phyloP scores from a whole-genome alignment of 2,329 filamentous ascomycete genomes.

The Camillea tinctor region DNA sequence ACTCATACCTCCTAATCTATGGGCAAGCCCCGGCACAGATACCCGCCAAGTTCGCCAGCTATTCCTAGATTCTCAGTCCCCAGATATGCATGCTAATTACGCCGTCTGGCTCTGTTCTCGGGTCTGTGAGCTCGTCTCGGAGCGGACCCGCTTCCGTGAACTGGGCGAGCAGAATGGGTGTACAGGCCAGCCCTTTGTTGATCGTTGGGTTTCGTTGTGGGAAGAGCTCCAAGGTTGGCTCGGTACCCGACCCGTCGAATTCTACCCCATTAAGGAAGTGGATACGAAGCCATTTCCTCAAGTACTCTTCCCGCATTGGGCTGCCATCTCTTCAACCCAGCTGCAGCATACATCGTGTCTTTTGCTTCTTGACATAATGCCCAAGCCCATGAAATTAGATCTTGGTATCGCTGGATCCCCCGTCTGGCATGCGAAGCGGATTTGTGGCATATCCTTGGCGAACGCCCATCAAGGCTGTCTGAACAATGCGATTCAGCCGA shows the following conservation, averaged over 20 bases:
- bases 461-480: conserved; percentile 56
- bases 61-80: conserved; percentile 33
- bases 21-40: conserved; percentile 41
- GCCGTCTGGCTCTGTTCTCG: conserved; percentile 56
- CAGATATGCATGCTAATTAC: conserved; percentile 60
- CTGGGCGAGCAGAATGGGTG: conserved; percentile 2
- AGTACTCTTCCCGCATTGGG: conserved; percentile 52
- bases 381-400: conserved; percentile 24
- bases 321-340: conserved; percentile 57
- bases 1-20: conserved; percentile 48
- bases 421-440: conserved; percentile 54
- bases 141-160: conserved; percentile 39
- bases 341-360: conserved; percentile 57
- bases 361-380: conserved; percentile 41
- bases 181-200: background rate
- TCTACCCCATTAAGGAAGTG: conserved; percentile 45
- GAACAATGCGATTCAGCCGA: conserved; percentile 57
- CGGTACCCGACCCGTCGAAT: conserved; percentile 43
- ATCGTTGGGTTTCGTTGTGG: conserved; percentile 49
- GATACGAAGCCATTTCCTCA: conserved; percentile 47
- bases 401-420: conserved; percentile 36
- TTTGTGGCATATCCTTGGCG: conserved; percentile 55
- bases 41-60: conserved; percentile 36
- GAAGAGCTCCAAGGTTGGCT: conserved; percentile 49
- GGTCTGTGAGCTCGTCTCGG: conserved; percentile 49